These are phyloP conservation scores for Actinomucor elegans DNA, from an alignment of 371 early-diverging fungal genomes.

Conservation along the genomic window DNA sequence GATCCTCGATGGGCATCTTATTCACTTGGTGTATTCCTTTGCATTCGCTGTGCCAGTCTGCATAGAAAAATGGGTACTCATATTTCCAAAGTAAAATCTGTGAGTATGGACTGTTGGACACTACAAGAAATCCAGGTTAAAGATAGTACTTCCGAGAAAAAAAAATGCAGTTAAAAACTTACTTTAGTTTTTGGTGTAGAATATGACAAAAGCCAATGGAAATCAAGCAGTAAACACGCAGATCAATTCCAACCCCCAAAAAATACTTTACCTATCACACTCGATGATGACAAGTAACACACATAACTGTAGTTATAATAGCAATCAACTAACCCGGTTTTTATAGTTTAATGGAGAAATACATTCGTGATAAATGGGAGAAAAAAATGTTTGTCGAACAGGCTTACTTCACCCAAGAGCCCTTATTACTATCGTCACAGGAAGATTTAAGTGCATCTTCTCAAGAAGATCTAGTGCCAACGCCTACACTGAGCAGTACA, in stretches of 20 bases:
- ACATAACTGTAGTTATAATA: too few species aligned
- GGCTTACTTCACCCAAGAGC: not conserved
- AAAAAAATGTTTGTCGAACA: not conserved
- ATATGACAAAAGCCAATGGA: constrained; percentile 67
- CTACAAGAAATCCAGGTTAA: constrained; percentile 85
- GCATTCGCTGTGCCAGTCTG: constrained; percentile 90
- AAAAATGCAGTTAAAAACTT: too few species aligned
- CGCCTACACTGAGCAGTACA: not conserved
- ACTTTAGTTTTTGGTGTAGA: not conserved
- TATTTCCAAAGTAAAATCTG: constrained; percentile 91
- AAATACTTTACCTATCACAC: constrained; percentile 59
- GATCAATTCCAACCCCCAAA: constrained; percentile 67
- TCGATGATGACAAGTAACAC: constrained; percentile 65
- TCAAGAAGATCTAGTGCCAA: constrained; percentile 1
- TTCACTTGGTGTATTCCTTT: constrained; percentile 92
- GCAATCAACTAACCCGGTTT: too few species aligned
- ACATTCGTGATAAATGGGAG: not conserved
- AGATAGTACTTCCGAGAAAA: not conserved
- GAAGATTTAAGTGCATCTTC: too few species aligned
- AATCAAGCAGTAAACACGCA: constrained; percentile 78
- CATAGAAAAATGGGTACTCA: constrained; percentile 94
- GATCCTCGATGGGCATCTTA: constrained; percentile 96
- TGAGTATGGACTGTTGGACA: constrained; percentile 92
- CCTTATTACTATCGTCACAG: too few species aligned
- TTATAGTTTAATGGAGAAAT: not conserved